These are phyloP conservation scores for Stygiomarasmius scandens DNA, from an alignment of 1,284 basidiomycete genomes.

Conservation along the genomic window DNA sequence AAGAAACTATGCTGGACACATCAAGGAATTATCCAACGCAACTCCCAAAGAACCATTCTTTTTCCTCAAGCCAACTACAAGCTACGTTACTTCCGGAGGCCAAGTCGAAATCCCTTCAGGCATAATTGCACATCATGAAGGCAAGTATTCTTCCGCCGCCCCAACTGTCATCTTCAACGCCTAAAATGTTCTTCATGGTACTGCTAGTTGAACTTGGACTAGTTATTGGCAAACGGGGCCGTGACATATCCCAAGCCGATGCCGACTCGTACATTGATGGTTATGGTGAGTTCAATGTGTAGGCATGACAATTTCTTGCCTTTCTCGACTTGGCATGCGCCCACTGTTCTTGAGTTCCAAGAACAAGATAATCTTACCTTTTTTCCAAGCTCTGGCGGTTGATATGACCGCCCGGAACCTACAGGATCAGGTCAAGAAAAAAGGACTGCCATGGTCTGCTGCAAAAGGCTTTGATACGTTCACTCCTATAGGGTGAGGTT, in stretches of 20 bases:
- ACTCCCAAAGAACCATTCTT: constrained; percentile 96
- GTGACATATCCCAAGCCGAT: constrained; percentile 76
- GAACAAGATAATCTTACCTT: not conserved
- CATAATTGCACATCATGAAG: constrained; percentile 89
- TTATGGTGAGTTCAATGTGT: constrained; percentile 82
- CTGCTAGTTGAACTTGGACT: constrained; percentile 98
- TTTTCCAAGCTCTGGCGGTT: constrained; percentile 77
- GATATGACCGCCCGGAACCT: constrained; percentile 97
- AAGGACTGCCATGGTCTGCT: constrained; percentile 92
- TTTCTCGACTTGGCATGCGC: not conserved
- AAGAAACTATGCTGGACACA: constrained; percentile 83
- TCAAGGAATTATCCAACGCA: constrained; percentile 90
- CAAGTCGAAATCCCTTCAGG: constrained; percentile 88
- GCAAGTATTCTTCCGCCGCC: constrained; percentile 40
- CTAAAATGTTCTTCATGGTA: too few species aligned
- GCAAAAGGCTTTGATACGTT: constrained; percentile 93
- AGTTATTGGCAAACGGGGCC: constrained; percentile 86
- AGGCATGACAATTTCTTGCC: not conserved
- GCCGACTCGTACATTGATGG: constrained; percentile 87
- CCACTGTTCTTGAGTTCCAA: too few species aligned
- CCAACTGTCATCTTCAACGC: too few species aligned
- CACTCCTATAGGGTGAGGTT: constrained; percentile 73
- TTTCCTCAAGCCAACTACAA: constrained; percentile 96
- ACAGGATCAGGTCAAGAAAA: constrained; percentile 91
- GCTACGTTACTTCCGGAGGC: constrained; percentile 80